Conservation (phyloP, 108 stramenopile species). For the Cyclotella kingstonii region DNA sequence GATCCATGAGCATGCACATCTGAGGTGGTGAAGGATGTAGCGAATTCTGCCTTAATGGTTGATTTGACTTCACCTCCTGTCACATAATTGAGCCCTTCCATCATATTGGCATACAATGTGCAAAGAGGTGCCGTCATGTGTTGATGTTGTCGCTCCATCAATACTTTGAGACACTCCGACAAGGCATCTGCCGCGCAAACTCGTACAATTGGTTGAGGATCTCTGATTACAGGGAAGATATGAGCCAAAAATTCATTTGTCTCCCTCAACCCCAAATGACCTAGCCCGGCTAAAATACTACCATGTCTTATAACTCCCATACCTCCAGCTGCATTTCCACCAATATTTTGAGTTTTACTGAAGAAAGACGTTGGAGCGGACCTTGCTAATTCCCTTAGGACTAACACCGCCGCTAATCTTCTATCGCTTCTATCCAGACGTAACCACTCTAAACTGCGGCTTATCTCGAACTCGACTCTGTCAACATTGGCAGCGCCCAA, state of each 20-base stretch:
- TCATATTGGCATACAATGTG: slow-evolving; percentile 65
- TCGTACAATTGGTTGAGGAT: slow-evolving; percentile 86
- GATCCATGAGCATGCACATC: slow-evolving; percentile 81
- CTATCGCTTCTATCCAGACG: slow-evolving; percentile 73
- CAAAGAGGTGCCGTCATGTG: slow-evolving; percentile 69
- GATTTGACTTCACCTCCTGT: slow-evolving; percentile 10
- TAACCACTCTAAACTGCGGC: slow-evolving; percentile 92
- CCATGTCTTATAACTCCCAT: slow-evolving; percentile 7
- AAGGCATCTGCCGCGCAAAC: slow-evolving; percentile 92
- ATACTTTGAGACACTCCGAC: slow-evolving; percentile 70
- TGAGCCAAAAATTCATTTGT: slow-evolving; percentile 88
- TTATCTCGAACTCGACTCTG: slow-evolving; percentile 91
- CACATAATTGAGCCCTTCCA: slow-evolving; percentile 60
- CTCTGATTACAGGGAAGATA: slow-evolving; percentile 80
- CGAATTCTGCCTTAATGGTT: too few relatives aligned
- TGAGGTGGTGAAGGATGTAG: too few relatives aligned
- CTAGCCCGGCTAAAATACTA: slow-evolving; percentile 20
- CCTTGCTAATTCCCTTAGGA: slow-evolving; percentile 84
- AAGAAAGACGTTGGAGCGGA: slow-evolving; percentile 93
- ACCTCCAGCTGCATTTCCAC: slow-evolving; percentile 4
- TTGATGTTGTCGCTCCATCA: slow-evolving; percentile 69
- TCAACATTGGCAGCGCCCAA: slow-evolving; percentile 76
- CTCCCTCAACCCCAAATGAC: slow-evolving; percentile 43
- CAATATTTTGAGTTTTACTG: slow-evolving; percentile 67
- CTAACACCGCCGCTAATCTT: slow-evolving; percentile 83